Percentiles rank a stretch among this genome's conserved stretches.
Evolutionary conservation across 805 yeast genomes (phyloP).

Genomic region (Brettanomyces nanus): DNA sequence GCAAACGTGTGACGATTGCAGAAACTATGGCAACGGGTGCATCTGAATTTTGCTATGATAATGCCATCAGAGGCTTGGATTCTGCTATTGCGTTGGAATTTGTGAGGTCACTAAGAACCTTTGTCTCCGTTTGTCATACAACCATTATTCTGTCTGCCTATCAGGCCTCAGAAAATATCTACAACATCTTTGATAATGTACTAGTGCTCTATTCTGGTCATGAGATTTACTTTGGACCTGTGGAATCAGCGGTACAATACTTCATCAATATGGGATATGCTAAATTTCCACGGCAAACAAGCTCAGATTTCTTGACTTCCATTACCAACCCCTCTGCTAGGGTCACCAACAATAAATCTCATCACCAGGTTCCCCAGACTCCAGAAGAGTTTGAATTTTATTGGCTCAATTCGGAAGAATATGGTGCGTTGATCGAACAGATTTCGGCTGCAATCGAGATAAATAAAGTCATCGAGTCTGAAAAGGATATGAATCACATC

Average conservation of each 20-base stretch:
- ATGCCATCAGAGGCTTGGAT: conserved; percentile 65
- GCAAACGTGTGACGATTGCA: conserved; percentile 64
- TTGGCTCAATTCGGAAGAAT: conserved; percentile 53
- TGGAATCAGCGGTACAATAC: conserved; percentile 42
- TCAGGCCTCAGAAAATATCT: conserved; percentile 61
- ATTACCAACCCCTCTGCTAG: conserved; percentile 61
- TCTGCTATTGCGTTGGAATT: conserved; percentile 65
- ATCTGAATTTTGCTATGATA: conserved; percentile 55
- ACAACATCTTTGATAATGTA: conserved; percentile 53
- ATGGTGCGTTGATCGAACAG: conserved; percentile 26
- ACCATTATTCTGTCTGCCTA: conserved; percentile 61
- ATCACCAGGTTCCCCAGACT: conserved; percentile 43
- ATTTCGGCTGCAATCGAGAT: conserved; percentile 29
- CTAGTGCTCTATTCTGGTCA: conserved; percentile 51
- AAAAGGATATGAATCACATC: conserved; percentile 21
- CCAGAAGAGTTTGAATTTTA: conserved; percentile 50
- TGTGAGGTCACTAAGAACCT: conserved; percentile 49
- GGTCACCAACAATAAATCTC: conserved; percentile 37
- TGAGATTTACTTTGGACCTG: conserved; percentile 54
- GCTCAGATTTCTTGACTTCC: conserved; percentile 60
- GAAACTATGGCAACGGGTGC: conserved; percentile 51
- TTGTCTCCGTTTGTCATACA: conserved; percentile 45
- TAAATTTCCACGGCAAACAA: conserved; percentile 56
- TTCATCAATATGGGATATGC: conserved; percentile 55
- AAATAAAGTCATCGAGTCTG: conserved; percentile 26